phyloP scores from a whole-genome alignment of 2,329 filamentous ascomycete species.

The Fragosphaeria purpurea region DNA sequence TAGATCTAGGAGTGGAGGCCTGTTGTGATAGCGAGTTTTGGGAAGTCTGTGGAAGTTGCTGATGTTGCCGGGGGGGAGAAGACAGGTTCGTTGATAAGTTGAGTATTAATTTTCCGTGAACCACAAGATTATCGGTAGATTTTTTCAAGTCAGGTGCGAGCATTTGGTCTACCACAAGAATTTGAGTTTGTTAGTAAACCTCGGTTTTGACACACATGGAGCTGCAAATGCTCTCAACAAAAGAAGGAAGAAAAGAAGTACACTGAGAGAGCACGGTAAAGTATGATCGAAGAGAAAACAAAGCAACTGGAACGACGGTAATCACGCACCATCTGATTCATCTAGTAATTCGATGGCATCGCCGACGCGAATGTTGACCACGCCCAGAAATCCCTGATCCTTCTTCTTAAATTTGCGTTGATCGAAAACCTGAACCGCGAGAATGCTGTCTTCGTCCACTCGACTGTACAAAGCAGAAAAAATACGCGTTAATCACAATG shows the following conservation, averaged over 20 bases:
- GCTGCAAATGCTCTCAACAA: too few relatives aligned
- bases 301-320: slow-evolving; percentile 16
- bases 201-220: too few relatives aligned
- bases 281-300: slow-evolving; percentile 5
- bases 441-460: slow-evolving; percentile 89
- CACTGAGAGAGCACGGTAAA: too few relatives aligned
- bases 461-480: slow-evolving; percentile 44
- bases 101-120: slow-evolving; percentile 94
- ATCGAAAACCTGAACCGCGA: slow-evolving; percentile 97
- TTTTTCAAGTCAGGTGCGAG: slow-evolving; percentile 95
- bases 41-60: slow-evolving; percentile 8
- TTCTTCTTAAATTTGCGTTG: slow-evolving; percentile 99
- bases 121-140: slow-evolving; percentile 93
- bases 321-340: slow-evolving; percentile 70
- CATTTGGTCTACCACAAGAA: slow-evolving; percentile 91
- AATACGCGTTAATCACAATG: neutral
- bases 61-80: slow-evolving; percentile 47
- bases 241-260: slow-evolving; percentile 3
- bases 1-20: slow-evolving; percentile 26
- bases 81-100: slow-evolving; percentile 88
- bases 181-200: slow-evolving; percentile 16
- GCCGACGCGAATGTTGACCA: slow-evolving; percentile 93
- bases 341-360: slow-evolving; percentile 86
- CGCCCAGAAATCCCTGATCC: slow-evolving; percentile 95
- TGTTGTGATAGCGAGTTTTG: slow-evolving; percentile 8